Percentiles rank a stretch among this genome's conserved stretches.
Conservation (phyloP, 306 rosid species). For the Lagenaria siceraria region DNA sequence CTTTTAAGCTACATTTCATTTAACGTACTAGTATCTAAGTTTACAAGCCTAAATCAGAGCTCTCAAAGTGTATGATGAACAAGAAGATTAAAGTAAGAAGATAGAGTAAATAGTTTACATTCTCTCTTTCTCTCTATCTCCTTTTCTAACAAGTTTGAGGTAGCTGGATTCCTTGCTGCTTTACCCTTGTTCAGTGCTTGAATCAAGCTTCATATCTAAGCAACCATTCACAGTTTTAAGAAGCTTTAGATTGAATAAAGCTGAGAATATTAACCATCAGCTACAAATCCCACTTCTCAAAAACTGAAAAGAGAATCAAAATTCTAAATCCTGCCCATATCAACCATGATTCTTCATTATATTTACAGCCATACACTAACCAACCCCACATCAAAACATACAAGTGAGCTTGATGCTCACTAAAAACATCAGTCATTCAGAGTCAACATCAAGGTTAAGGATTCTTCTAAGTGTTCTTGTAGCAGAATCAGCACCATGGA, state of each 20-base stretch:
- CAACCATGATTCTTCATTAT: neutral
- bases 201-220: neutral
- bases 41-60: neutral
- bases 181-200: neutral
- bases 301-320: neutral
- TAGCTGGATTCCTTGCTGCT: neutral
- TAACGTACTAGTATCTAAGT: neutral
- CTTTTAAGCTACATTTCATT: neutral
- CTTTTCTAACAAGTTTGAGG: neutral
- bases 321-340: neutral
- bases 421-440: neutral
- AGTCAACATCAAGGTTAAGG: conserved; percentile 7
- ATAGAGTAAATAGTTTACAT: neutral
- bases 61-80: neutral
- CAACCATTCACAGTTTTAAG: neutral
- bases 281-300: conserved; percentile 1
- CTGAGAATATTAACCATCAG: conserved; percentile 2
- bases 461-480: conserved; percentile 12
- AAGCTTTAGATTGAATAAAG: neutral
- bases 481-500: conserved; percentile 7
- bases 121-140: neutral
- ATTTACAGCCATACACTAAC: neutral
- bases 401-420: conserved; percentile 3
- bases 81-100: neutral
- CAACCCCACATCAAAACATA: neutral